phyloP scores from a whole-genome alignment of 139 green algal genomes.

The Dunaliella primolecta region DNA sequence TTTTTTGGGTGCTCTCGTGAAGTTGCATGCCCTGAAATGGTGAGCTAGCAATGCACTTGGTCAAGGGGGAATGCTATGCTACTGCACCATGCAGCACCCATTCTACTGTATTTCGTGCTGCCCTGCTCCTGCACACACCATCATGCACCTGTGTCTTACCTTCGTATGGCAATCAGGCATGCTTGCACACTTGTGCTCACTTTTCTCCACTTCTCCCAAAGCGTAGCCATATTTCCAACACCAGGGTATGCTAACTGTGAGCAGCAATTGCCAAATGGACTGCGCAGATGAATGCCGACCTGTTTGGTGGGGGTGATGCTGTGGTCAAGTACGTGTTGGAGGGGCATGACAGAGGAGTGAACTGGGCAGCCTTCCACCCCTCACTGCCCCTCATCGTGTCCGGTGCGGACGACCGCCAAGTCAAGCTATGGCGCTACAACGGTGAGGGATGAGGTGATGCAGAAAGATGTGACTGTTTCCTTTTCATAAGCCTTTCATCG shows the following conservation, averaged over 20 bases:
- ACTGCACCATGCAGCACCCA: no score
- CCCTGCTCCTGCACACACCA: no score
- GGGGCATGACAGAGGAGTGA: conserved; percentile 97
- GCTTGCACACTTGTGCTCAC: no score
- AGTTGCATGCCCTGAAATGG: no score
- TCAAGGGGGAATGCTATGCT: no score
- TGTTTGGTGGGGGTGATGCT: conserved; percentile 96
- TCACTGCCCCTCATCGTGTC: conserved; percentile 97
- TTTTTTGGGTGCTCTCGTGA: no score
- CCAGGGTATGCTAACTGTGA: neutral
- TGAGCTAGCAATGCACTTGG: no score
- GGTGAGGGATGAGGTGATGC: conserved; percentile 34
- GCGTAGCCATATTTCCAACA: no score
- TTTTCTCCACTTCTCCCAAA: no score
- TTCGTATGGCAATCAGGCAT: no score
- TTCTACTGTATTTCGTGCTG: no score
- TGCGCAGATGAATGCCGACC: conserved; percentile 88
- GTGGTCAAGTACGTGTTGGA: conserved; percentile 99
- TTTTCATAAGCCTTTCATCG: conserved; percentile 92
- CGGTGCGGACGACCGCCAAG: conserved; percentile 96
- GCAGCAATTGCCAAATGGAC: neutral
- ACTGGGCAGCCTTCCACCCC: conserved; percentile 98
- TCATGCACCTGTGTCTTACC: no score
- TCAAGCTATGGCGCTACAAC: conserved; percentile 99
- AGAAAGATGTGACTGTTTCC: neutral